phyloP scores from a whole-genome alignment of 169 alveolate species.

The Plasmodium adleri region DNA sequence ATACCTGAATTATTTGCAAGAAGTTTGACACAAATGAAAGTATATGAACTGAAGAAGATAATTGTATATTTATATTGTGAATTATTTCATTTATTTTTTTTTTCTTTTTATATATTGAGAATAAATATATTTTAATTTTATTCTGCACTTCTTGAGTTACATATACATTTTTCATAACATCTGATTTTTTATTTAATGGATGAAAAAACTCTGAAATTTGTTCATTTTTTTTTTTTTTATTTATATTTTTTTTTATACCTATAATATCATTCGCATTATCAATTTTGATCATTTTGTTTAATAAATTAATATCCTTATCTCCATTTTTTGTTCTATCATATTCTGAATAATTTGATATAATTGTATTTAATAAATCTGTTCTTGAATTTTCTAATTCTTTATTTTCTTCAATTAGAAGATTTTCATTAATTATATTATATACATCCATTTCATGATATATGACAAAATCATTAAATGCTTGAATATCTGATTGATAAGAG shows the following conservation, averaged over 20 bases:
- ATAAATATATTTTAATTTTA: constrained; percentile 21
- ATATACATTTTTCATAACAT: constrained; percentile 69
- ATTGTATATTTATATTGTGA: constrained; percentile 31
- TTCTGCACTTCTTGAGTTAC: constrained; percentile 64
- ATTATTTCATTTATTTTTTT: constrained; percentile 42
- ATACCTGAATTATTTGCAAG: constrained; percentile 70
- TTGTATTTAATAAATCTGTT: constrained; percentile 10
- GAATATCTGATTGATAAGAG: constrained; percentile 14
- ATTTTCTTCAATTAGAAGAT: constrained; percentile 19
- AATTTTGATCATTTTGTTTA: constrained; percentile 33
- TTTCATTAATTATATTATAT: constrained; percentile 35
- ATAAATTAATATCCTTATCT: constrained; percentile 10
- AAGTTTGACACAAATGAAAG: constrained; percentile 76
- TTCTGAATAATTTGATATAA: constrained; percentile 22
- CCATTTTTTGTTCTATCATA: neutral
- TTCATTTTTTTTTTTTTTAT: constrained; percentile 19
- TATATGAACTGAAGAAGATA: constrained; percentile 71
- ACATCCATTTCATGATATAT: constrained; percentile 44
- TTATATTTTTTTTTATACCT: constrained; percentile 10
- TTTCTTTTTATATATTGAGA: constrained; percentile 39
- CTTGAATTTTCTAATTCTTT: constrained; percentile 17
- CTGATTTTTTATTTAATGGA: constrained; percentile 70
- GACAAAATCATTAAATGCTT: constrained; percentile 52
- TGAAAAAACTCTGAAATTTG: constrained; percentile 30
- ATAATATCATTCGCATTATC: constrained; percentile 62